Conservation (phyloP, 768 basidiomycete species). For the Panaeolus papilionaceus region DNA sequence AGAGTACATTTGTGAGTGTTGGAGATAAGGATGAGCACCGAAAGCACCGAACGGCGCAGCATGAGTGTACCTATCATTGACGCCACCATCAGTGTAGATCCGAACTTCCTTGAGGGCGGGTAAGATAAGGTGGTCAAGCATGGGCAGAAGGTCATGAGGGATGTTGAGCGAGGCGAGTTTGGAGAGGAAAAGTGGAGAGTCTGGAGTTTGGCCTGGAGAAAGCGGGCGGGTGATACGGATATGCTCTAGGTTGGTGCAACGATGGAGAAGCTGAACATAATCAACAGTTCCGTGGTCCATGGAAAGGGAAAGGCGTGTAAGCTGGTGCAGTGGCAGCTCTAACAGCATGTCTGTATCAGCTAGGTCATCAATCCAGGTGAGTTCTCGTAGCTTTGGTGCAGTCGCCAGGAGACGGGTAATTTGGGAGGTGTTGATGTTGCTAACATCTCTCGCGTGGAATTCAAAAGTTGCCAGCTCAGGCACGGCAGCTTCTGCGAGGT, state of each 20-base stretch:
- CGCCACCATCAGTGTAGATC: slow-evolving; percentile 32
- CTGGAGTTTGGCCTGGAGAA: slow-evolving; percentile 26
- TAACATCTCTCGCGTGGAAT: slow-evolving; percentile 40
- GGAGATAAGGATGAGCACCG: slow-evolving; percentile 15
- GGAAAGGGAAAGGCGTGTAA: slow-evolving; percentile 36
- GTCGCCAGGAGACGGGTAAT: slow-evolving; percentile 35
- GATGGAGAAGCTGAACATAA: slow-evolving; percentile 37
- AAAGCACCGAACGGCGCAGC: slow-evolving; percentile 16
- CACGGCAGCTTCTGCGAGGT: slow-evolving; percentile 30
- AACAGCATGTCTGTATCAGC: slow-evolving; percentile 38
- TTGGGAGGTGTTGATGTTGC: slow-evolving; percentile 36
- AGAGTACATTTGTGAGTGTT: slow-evolving; percentile 22
- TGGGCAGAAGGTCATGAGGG: slow-evolving; percentile 35
- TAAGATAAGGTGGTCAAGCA: slow-evolving; percentile 38
- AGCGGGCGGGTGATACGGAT: slow-evolving; percentile 38
- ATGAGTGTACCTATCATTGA: slow-evolving; percentile 24
- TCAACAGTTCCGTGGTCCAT: slow-evolving; percentile 39
- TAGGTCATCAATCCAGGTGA: slow-evolving; percentile 42
- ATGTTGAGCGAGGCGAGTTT: slow-evolving; percentile 40
- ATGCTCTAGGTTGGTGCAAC: slow-evolving; percentile 40
- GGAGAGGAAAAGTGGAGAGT: slow-evolving; percentile 33
- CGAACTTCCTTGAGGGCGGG: slow-evolving; percentile 38
- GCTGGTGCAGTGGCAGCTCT: slow-evolving; percentile 34
- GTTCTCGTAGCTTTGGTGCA: slow-evolving; percentile 35
- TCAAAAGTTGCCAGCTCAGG: slow-evolving; percentile 37